Conservation (phyloP, 805 yeast genomes). For the Blastobotrys peoriensis region DNA sequence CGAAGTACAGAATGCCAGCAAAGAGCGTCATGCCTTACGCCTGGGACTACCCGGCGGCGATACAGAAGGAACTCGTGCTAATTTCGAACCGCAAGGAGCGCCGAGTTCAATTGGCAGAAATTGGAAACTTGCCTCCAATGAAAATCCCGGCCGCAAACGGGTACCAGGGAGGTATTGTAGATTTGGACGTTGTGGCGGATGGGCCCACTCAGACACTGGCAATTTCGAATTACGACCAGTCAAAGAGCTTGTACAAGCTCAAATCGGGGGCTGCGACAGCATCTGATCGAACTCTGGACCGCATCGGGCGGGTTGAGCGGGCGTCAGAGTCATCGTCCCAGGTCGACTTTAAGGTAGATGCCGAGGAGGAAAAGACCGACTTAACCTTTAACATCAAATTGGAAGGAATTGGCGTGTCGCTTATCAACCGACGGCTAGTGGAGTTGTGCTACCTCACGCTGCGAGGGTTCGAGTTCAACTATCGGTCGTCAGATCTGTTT, state of each 20-base stretch:
- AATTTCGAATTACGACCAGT: conserved; percentile 75
- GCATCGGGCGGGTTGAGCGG: conserved; percentile 14
- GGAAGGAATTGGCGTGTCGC: conserved; percentile 78
- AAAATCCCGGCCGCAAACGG: conserved; percentile 49
- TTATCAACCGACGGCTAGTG: conserved; percentile 61
- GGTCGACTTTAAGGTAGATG: conserved; percentile 18
- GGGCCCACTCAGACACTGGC: conserved; percentile 90
- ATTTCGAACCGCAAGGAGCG: conserved; percentile 70
- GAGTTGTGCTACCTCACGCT: conserved; percentile 82
- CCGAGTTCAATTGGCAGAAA: conserved; percentile 80
- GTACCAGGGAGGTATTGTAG: conserved; percentile 48
- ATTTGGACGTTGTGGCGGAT: conserved; percentile 89
- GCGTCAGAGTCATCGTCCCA: conserved; percentile 29
- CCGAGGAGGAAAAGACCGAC: conserved; percentile 46
- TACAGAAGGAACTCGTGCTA: conserved; percentile 70
- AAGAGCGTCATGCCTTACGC: conserved; percentile 96
- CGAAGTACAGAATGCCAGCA: conserved; percentile 76
- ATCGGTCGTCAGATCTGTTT: conserved; percentile 76
- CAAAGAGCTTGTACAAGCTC: conserved; percentile 66
- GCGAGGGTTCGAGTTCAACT: conserved; percentile 73
- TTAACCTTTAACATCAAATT: conserved; percentile 52
- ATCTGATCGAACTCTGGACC: conserved; percentile 8
- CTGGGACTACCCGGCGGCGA: conserved; percentile 94
- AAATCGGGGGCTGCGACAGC: conserved; percentile 13
- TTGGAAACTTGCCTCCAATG: conserved; percentile 87